Evolutionary conservation across 345 rosid species (phyloP), one percentile per base, ranked within the genome.

Genomic region (Pseudoturritis turrita): DNA sequence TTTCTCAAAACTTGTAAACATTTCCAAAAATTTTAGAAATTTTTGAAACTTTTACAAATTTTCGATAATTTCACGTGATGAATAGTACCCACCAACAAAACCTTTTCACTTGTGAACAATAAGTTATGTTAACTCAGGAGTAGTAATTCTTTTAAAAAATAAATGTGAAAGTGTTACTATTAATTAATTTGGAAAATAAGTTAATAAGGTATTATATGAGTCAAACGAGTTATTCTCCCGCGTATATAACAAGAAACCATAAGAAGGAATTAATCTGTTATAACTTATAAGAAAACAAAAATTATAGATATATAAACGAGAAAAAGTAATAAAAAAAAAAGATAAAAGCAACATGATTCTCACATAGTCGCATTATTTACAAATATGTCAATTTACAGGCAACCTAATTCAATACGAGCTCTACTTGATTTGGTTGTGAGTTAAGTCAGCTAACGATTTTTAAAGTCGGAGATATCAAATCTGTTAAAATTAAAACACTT

Each of bases 361-460:
- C 68, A 10, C 39, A 49, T 39, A 35, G 26, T 70, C 29, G 29
- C 7, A 19, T 29, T 47, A 45, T 19, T 28, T 31, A 39, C 50
- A 64, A 56, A 37, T 44, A 13, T 56, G 77, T 73, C 66, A 73
- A 73, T 46, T 73, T 73, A 56, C 63, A 36, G 77, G 59, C 56
- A 73, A 56, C 77, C 77, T 73, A 73, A 73, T 46, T 56, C 12
- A 39, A 33, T 39, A 18, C 15, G 26, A 71, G 57, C 11, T 63
- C 25, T 39, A 56, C 15, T 39, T 26, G 23, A 13, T 47, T 65
- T 23, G 41, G 41, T 41, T 64, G 71, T 64, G 62, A 25, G 58
- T 62, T 61, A 50, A 50, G 47, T 62, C 25, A 70, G 65, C 47
- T 23, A 62, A 53, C 40, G 17, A 12, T 50, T 22, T 25, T 23